These are phyloP conservation scores for Thielaviopsis ethacetica DNA, from an alignment of 2,329 filamentous ascomycete genomes.

Conservation along the genomic window DNA sequence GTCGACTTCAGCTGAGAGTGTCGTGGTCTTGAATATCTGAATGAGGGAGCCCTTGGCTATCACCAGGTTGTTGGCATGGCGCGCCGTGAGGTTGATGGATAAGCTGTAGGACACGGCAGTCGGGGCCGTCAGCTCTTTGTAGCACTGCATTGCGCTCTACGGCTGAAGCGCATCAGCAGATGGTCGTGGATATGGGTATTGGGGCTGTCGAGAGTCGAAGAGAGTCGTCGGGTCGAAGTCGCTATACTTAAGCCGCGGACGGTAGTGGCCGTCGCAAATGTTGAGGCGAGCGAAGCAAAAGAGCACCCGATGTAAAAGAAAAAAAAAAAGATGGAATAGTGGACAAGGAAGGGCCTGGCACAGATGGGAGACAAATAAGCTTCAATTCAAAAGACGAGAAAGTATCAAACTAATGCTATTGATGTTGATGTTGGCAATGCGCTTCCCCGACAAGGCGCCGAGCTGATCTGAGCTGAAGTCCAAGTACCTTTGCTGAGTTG, in stretches of 20 bases:
- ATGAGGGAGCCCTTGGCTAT: conserved; percentile 86
- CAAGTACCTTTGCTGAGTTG: neutral
- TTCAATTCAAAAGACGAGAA: conserved; percentile 6
- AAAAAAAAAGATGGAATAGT: too few species aligned
- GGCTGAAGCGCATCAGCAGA: neutral
- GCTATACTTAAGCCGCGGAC: too few species aligned
- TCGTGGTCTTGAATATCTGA: conserved; percentile 69
- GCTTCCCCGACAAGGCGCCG: neutral
- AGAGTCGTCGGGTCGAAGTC: too few species aligned
- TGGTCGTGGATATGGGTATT: too few species aligned
- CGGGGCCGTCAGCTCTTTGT: conserved; percentile 86
- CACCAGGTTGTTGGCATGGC: conserved; percentile 66
- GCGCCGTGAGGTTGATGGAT: conserved; percentile 57
- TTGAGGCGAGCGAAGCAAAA: neutral
- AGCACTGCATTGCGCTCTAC: conserved; percentile 64
- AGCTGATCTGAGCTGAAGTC: neutral
- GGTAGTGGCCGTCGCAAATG: neutral
- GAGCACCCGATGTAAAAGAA: neutral
- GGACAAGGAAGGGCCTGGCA: conserved; percentile 4
- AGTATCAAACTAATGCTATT: conserved; percentile 4
- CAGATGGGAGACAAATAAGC: conserved; percentile 7
- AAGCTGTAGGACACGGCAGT: conserved; percentile 87
- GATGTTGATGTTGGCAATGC: conserved; percentile 2
- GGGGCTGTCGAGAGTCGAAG: too few species aligned
- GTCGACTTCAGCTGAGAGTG: conserved; percentile 47